These are phyloP conservation scores for Rhazya stricta DNA, from an alignment of 257 asterid genomes.

Conservation along the genomic window DNA sequence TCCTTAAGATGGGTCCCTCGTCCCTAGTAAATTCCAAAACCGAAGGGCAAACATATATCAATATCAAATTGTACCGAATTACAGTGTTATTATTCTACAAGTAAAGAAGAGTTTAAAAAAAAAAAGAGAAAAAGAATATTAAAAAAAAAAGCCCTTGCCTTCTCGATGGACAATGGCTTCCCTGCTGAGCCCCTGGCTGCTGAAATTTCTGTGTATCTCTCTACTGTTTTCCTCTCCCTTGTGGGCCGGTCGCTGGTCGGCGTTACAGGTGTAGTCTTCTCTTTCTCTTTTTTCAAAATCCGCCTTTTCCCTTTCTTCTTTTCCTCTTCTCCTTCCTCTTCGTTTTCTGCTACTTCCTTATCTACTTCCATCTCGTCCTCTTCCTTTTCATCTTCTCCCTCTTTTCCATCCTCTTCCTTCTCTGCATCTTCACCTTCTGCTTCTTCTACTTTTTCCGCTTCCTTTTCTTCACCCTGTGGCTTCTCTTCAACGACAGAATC, in stretches of 20 bases:
- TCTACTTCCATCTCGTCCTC: not conserved
- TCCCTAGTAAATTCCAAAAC: conserved; percentile 46
- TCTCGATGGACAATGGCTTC: conserved; percentile 60
- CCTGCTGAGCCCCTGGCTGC: conserved; percentile 33
- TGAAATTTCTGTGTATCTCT: conserved; percentile 51
- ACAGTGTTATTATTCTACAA: not conserved
- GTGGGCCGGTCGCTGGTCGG: conserved; percentile 51
- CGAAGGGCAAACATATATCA: not conserved
- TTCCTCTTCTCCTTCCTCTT: not conserved
- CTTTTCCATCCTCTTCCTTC: conserved; percentile 8
- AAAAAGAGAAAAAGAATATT: not conserved
- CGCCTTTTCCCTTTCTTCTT: conserved; percentile 11
- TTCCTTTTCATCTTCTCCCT: conserved; percentile 10
- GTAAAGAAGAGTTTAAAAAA: too few species aligned
- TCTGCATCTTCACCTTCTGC: conserved; percentile 7
- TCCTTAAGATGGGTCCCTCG: conserved; percentile 74
- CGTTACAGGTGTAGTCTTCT: conserved; percentile 34
- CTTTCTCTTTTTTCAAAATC: conserved; percentile 5
- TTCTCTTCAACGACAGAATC: not conserved
- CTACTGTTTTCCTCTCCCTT: conserved; percentile 84
- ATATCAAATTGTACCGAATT: not conserved
- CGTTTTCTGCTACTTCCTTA: conserved; percentile 8
- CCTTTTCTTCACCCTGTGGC: not conserved
- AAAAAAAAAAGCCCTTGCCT: conserved; percentile 35
- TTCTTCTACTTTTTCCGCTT: not conserved